Conservation (phyloP, 2,329 filamentous ascomycete genomes). For the Exophiala oligosperma region DNA sequence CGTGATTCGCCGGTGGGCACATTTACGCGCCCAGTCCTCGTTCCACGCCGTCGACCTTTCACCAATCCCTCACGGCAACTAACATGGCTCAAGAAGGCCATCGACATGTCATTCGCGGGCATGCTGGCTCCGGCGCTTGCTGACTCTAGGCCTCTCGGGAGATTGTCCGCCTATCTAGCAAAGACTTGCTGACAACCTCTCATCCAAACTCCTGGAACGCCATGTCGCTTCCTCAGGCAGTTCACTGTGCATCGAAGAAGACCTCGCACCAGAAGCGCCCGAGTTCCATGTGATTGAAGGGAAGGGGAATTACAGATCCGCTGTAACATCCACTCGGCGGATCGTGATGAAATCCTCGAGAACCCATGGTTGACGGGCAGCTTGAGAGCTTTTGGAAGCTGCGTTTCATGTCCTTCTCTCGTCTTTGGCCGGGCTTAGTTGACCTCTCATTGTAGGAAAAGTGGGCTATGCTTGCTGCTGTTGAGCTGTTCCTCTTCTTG, state of each 20-base stretch:
- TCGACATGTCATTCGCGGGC: slow-evolving; percentile 9
- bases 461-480: slow-evolving; percentile 14
- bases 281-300: slow-evolving; percentile 15
- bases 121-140: slow-evolving; percentile 18
- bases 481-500: slow-evolving; percentile 7
- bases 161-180: slow-evolving; percentile 7
- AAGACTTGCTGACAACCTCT: slow-evolving; percentile 21
- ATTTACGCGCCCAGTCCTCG: neutral
- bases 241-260: slow-evolving; percentile 2
- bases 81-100: slow-evolving; percentile 1
- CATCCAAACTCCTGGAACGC: slow-evolving; percentile 19
- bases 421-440: neutral
- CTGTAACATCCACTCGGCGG: slow-evolving; percentile 1
- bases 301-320: slow-evolving; percentile 3
- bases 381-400: neutral
- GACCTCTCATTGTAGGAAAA: slow-evolving; percentile 3
- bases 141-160: slow-evolving; percentile 15
- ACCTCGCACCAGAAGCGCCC: slow-evolving; percentile 16
- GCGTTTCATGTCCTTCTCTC: slow-evolving; percentile 5
- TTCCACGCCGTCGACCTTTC: slow-evolving; percentile 12
- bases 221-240: slow-evolving; percentile 8
- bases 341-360: neutral
- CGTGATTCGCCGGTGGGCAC: neutral
- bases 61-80: slow-evolving; percentile 14
- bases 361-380: neutral